A percentile compares a stretch with the other conserved stretches of the same genome.
phyloP scores from a whole-genome alignment of 1,284 basidiomycete genomes.

The Leccinum pachyderme region DNA sequence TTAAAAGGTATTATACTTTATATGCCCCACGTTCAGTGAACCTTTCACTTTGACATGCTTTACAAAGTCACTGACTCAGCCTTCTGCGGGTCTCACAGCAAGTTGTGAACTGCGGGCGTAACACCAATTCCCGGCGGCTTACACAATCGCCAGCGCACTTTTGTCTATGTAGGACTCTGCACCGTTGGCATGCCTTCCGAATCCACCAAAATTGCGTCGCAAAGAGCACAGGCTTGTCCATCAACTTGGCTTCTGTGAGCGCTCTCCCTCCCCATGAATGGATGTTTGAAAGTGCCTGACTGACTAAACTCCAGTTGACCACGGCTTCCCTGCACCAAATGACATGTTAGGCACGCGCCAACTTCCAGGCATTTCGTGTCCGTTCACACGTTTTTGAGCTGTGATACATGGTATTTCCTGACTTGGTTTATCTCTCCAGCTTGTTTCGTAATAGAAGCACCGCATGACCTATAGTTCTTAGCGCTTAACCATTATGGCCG shows the following conservation, averaged over 20 bases:
- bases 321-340: not conserved
- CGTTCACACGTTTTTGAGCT: not conserved
- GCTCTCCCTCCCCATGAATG: not conserved
- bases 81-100: not conserved
- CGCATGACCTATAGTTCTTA: not conserved
- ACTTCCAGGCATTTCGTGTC: not conserved
- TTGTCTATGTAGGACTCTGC: not conserved
- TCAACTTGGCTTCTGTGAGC: not conserved
- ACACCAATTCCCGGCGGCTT: not conserved
- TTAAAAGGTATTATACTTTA: not conserved
- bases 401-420: not conserved
- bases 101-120: not conserved
- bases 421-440: not conserved
- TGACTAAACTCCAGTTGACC: not conserved
- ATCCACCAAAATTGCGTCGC: not conserved
- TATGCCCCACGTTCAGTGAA: not conserved
- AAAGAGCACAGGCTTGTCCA: not conserved
- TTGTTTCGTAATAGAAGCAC: not conserved
- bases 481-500: no score
- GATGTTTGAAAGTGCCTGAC: not conserved
- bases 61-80: not conserved
- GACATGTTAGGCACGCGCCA: not conserved
- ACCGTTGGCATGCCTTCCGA: not conserved
- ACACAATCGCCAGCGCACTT: not conserved
- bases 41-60: not conserved